Conservation (phyloP, 1,284 basidiomycete genomes). For the Cutaneotrichosporon sp. region DNA sequence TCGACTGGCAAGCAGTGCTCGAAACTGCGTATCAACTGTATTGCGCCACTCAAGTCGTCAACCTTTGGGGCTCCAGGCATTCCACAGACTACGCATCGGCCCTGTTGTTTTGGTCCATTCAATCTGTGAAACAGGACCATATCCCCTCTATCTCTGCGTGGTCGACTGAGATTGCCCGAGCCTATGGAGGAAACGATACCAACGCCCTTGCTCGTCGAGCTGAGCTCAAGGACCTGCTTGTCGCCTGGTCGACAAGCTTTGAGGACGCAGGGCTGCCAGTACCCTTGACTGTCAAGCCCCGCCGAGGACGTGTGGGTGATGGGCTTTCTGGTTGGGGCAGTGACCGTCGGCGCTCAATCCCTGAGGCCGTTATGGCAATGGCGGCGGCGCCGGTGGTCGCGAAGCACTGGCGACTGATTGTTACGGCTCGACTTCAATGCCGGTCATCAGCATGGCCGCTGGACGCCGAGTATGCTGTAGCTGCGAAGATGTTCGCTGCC, state of each 20-base stretch:
- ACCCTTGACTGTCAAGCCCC: slow-evolving; percentile 20
- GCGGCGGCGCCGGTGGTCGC: slow-evolving; percentile 22
- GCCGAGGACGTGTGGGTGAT: slow-evolving; percentile 23
- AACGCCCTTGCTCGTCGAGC: slow-evolving; percentile 4
- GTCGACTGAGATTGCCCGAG: slow-evolving; percentile 1
- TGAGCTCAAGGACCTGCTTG: slow-evolving; percentile 16
- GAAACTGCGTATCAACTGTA: slow-evolving; percentile 24
- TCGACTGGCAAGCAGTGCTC: slow-evolving; percentile 25
- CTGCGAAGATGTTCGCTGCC: slow-evolving; percentile 24
- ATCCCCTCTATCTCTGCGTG: slow-evolving; percentile 11
- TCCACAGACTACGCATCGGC: slow-evolving; percentile 17
- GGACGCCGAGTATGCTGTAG: slow-evolving; percentile 23
- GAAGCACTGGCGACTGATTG: slow-evolving; percentile 24
- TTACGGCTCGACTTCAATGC: slow-evolving; percentile 14
- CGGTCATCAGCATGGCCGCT: slow-evolving; percentile 16
- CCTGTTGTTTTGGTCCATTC: slow-evolving; percentile 19
- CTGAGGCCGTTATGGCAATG: slow-evolving; percentile 24
- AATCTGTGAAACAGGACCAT: slow-evolving; percentile 6
- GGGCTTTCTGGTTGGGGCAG: slow-evolving; percentile 16
- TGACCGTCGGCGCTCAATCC: slow-evolving; percentile 29
- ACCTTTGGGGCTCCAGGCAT: slow-evolving; percentile 19
- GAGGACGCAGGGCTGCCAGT: slow-evolving; percentile 13
- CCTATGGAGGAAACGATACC: slow-evolving; percentile 7
- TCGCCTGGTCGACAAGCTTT: slow-evolving; percentile 23
- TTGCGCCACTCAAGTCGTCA: slow-evolving; percentile 28